Percentiles rank a stretch among this genome's conserved stretches.
These are phyloP conservation scores for Taphrina pruni DNA, from an alignment of 1,139 yeast species.

Conservation along the genomic window DNA sequence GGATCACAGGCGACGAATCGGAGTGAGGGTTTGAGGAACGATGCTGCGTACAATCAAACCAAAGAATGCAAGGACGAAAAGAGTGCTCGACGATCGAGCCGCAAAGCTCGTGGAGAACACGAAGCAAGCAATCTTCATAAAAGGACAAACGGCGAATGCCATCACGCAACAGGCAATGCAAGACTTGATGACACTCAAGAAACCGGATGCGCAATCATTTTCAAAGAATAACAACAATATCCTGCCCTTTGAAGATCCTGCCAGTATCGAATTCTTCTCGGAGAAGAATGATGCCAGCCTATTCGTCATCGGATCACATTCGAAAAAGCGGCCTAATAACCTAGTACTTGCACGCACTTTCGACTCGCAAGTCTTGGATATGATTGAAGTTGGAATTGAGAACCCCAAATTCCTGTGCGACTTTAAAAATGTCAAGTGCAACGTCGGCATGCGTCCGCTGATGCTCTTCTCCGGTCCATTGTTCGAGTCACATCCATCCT, in stretches of 20 bases:
- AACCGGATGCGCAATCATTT: conserved; percentile 88
- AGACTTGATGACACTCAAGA: conserved; percentile 87
- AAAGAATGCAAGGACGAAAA: conserved; percentile 92
- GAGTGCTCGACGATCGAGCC: conserved; percentile 88
- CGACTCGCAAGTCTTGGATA: conserved; percentile 86
- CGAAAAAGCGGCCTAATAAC: conserved; percentile 92
- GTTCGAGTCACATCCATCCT: conserved; percentile 87
- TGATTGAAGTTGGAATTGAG: conserved; percentile 84
- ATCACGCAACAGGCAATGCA: conserved; percentile 86
- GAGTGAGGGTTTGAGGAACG: not conserved
- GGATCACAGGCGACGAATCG: not conserved
- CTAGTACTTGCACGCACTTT: conserved; percentile 87
- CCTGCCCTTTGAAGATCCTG: conserved; percentile 91
- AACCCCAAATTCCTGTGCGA: conserved; percentile 75
- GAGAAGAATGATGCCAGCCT: conserved; percentile 92
- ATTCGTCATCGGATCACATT: conserved; percentile 78
- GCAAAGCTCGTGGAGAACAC: conserved; percentile 88
- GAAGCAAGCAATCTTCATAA: conserved; percentile 87
- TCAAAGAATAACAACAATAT: conserved; percentile 86
- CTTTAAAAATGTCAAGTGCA: conserved; percentile 74
- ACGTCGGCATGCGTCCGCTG: conserved; percentile 92
- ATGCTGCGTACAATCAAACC: conserved; percentile 59
- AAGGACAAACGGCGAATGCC: conserved; percentile 83
- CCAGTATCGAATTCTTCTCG: conserved; percentile 83
- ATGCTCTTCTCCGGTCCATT: conserved; percentile 90